phyloP scores from a whole-genome alignment of 352 stramenopile genomes.

The Globisporangium sylvaticum region DNA sequence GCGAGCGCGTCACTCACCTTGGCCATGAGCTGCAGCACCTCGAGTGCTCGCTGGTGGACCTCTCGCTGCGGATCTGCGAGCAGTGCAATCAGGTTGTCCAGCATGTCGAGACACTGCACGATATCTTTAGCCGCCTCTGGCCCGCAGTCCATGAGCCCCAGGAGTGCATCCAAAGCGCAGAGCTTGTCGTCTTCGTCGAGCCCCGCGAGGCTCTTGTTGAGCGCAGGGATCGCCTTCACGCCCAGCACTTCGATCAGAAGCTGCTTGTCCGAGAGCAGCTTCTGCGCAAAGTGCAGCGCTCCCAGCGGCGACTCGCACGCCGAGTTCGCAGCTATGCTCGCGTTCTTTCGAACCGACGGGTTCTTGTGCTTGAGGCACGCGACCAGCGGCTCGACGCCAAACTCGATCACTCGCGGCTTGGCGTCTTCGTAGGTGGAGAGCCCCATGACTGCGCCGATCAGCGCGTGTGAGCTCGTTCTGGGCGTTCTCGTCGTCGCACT shows the following conservation, averaged over 20 bases:
- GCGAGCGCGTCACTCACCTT: constrained; percentile 21
- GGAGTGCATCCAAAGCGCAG: constrained; percentile 34
- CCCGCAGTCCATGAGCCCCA: constrained; percentile 22
- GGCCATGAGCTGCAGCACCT: constrained; percentile 27
- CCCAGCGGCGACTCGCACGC: constrained; percentile 55
- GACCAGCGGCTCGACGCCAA: constrained; percentile 59
- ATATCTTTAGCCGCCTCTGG: constrained; percentile 31
- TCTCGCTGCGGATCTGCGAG: constrained; percentile 21
- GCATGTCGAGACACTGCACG: constrained; percentile 48
- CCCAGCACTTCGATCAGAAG: constrained; percentile 58
- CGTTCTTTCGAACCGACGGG: constrained; percentile 39
- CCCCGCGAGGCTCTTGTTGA: constrained; percentile 35
- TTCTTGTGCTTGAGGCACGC: constrained; percentile 50
- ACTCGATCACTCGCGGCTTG: constrained; percentile 65
- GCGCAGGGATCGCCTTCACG: constrained; percentile 36
- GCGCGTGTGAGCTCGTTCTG: constrained; percentile 47
- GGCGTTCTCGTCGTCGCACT: constrained; percentile 31
- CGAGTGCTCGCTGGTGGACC: constrained; percentile 18
- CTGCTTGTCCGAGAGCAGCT: constrained; percentile 29
- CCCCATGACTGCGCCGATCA: constrained; percentile 60
- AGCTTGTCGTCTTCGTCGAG: constrained; percentile 46
- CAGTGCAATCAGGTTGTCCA: constrained; percentile 39
- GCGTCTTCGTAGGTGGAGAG: constrained; percentile 62
- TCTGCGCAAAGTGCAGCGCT: constrained; percentile 35
- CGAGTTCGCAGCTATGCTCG: constrained; percentile 56